These are phyloP conservation scores for Sanghuangporus weigelae DNA, from an alignment of 1,284 basidiomycete species.

Conservation along the genomic window DNA sequence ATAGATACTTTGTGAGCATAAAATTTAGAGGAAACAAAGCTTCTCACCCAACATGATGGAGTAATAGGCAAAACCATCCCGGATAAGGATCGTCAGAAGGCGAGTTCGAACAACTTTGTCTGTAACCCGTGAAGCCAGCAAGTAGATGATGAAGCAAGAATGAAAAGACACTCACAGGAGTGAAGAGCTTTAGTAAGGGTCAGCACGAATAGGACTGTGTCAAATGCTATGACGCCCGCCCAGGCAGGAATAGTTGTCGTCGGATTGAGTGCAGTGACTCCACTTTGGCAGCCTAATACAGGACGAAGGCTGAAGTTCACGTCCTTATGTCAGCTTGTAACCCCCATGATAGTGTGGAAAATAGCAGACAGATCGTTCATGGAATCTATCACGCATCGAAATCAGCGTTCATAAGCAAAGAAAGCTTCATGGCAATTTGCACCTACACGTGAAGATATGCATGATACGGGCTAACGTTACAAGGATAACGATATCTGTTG, in stretches of 20 bases:
- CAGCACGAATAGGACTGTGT: slow-evolving; percentile 1
- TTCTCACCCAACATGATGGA: slow-evolving; percentile 3
- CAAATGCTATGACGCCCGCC: slow-evolving; percentile 5
- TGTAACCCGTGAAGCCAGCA: background rate
- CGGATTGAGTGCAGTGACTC: background rate
- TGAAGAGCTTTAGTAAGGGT: background rate
- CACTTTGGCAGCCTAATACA: background rate
- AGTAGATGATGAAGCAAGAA: background rate
- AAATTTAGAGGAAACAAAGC: background rate
- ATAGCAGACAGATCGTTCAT: background rate
- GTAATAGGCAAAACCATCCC: slow-evolving; percentile 12
- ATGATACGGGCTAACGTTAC: background rate
- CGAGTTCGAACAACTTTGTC: background rate
- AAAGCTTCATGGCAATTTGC: background rate
- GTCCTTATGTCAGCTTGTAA: background rate
- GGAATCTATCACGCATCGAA: background rate
- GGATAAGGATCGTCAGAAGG: background rate
- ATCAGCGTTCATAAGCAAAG: background rate
- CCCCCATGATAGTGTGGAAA: no score
- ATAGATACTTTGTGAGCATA: background rate
- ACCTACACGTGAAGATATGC: slow-evolving; percentile 1
- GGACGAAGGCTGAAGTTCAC: background rate
- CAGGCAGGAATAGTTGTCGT: slow-evolving; percentile 2
- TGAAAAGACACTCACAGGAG: background rate
- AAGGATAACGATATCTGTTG: background rate